These are phyloP conservation scores for Leucocoprinus birnbaumii DNA, from an alignment of 768 basidiomycete species.

Conservation along the genomic window DNA sequence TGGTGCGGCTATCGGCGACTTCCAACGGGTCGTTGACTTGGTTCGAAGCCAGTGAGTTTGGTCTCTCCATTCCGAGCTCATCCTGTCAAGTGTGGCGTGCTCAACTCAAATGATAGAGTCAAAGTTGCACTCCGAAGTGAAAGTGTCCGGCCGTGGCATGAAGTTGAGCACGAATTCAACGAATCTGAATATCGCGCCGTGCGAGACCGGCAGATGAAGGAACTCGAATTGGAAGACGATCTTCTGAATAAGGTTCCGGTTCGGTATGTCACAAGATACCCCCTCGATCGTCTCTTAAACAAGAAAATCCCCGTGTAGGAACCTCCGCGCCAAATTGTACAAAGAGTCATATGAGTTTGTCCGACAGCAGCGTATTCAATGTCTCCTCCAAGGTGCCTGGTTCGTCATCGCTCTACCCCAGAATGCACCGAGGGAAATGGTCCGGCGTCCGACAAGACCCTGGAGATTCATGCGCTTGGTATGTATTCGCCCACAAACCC, in stretches of 20 bases:
- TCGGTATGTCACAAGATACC: conserved; percentile 46
- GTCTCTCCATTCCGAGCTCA: background rate
- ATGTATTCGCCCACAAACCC: conserved; percentile 16
- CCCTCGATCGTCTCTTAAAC: background rate
- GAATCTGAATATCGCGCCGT: conserved; percentile 85
- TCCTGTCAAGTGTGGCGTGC: conserved; percentile 2
- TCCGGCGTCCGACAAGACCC: conserved; percentile 56
- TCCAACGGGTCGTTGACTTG: conserved; percentile 72
- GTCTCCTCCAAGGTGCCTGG: conserved; percentile 88
- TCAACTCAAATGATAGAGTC: conserved; percentile 42
- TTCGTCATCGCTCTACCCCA: conserved; percentile 77
- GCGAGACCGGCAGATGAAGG: conserved; percentile 85
- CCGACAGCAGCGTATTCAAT: conserved; percentile 83
- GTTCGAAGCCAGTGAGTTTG: conserved; percentile 79
- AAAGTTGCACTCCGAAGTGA: conserved; percentile 75
- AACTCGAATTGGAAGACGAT: conserved; percentile 87
- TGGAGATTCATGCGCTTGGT: conserved; percentile 92
- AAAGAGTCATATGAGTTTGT: conserved; percentile 92
- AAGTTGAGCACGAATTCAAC: conserved; percentile 77
- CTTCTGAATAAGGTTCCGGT: conserved; percentile 82
- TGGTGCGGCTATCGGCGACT: conserved; percentile 73
- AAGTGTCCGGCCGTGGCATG: conserved; percentile 75
- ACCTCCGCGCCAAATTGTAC: conserved; percentile 80
- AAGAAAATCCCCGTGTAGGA: conserved; percentile 41
- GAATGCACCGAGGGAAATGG: conserved; percentile 45